Base-by-base conservation (phyloP, 768 basidiomycete genomes). In the Auriscalpium vulgare region DNA sequence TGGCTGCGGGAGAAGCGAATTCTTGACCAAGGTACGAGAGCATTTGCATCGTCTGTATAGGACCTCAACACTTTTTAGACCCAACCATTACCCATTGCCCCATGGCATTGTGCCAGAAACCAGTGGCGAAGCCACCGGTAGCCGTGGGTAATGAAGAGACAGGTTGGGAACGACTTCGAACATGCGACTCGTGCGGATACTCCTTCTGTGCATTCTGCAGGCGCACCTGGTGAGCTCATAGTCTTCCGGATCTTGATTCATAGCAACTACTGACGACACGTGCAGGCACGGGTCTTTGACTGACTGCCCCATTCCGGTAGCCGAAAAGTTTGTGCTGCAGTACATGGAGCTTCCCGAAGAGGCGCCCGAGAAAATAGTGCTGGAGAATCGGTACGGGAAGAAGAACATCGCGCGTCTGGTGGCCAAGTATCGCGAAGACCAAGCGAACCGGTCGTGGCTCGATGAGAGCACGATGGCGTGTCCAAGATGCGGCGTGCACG, bases 181-280 rank as follows among this genome's bases (percentile, higher is more conserved):
- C 78, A 38, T 95, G 93, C 62, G 70, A 78, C 4, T 68, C 70
- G 36, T 95, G 93, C 66, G 73, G 72, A 4, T 94, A 81, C 69
- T 84, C 85, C 0, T 95, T 95, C 66, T 95, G 93, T 69, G 79
- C 82, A 3, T 87, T 87, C 62, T 97, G 93, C 67, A 80, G 78
- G 59, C 79, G 83, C 46, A 87, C 88, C 50, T 95, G 93, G 89
- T 87, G 64, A 60, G 29, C 29, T 29, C 29, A 29, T 29, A 29
- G 29, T 29, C 29, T 29, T 5, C 4, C 29, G 29, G 29, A 29
- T 29, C 29, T 29, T 29, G 29, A 29, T 29, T 16, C 23, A n/a
- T 34, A 19, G 40, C 47, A 45, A 52, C 40, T 37, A 19, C 35
- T 58, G 1, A 55, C 56, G 50, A 44, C 58, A n/a, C 46, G 19